Percentiles rank a stretch among this genome's conserved stretches.
These are phyloP conservation scores for Handroanthus guayacan DNA, from an alignment of 257 asterid species.

Conservation along the genomic window DNA sequence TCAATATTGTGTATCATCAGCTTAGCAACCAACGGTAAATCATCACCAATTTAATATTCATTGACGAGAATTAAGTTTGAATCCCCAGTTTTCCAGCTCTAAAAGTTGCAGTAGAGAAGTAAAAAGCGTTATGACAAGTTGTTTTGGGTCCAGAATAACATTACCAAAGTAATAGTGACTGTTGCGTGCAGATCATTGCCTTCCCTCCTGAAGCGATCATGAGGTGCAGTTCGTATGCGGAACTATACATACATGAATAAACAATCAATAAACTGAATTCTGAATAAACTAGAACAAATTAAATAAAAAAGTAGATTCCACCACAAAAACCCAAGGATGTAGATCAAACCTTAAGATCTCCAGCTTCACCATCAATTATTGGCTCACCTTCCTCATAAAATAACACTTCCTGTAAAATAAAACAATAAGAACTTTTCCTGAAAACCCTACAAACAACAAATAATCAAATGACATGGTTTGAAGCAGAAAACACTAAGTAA, in stretches of 20 bases:
- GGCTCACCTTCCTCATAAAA: constrained; percentile 98
- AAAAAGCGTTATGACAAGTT: neutral
- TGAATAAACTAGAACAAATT: constrained; percentile 24
- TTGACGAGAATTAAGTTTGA: no score
- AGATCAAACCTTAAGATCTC: constrained; percentile 86
- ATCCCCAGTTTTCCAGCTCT: no score
- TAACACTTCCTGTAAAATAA: constrained; percentile 74
- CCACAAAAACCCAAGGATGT: constrained; percentile 17
- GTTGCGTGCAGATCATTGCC: constrained; percentile 85
- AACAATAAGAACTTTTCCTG: constrained; percentile 17
- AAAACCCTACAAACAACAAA: constrained; percentile 11
- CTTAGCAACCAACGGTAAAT: neutral
- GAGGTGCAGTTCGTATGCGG: constrained; percentile 89
- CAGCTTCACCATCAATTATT: constrained; percentile 92
- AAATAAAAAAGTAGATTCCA: constrained; percentile 1
- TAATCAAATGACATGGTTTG: neutral
- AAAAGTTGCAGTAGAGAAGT: no score
- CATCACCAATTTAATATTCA: no score
- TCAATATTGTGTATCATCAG: neutral
- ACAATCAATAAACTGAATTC: constrained; percentile 23
- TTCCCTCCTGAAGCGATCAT: constrained; percentile 86
- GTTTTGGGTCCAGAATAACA: neutral
- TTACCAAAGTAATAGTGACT: constrained; percentile 87
- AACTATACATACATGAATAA: constrained; percentile 55
- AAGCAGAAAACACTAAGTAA: neutral